A percentile compares a stretch with the other conserved stretches of the same genome.
Evolutionary conservation across 495 filamentous ascomycete species (phyloP).

Genomic region (Penicillium coprophilum): DNA sequence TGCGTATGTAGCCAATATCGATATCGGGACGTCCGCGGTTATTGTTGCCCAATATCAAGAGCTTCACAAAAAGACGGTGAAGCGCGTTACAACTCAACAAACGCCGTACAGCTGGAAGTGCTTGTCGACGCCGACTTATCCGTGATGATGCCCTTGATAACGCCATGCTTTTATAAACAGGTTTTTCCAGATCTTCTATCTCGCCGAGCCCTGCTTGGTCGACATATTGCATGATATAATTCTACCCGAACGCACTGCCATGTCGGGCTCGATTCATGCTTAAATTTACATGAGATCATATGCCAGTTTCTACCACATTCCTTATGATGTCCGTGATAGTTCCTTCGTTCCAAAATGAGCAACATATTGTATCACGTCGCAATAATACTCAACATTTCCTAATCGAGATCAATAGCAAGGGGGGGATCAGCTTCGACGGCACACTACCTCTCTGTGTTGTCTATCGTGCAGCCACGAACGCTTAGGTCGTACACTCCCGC

Average conservation of each 20-base stretch:
- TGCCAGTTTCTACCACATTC: not conserved
- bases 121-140: conserved; percentile 1
- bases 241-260: not conserved
- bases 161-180: too few relatives aligned
- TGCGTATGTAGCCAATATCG: conserved; percentile 30
- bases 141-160: not conserved
- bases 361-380: conserved; percentile 9
- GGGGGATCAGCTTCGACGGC: not conserved
- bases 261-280: not conserved
- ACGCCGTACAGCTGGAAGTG: not conserved
- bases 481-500: conserved; percentile 6
- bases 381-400: not conserved
- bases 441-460: not conserved
- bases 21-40: conserved; percentile 25
- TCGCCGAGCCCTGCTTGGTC: not conserved
- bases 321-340: not conserved
- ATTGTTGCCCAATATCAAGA: conserved; percentile 18
- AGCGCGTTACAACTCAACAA: conserved; percentile 16
- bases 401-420: conserved; percentile 3
- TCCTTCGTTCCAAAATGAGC: conserved; percentile 6
- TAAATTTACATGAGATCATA: not conserved
- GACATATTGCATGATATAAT: not conserved
- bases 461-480: not conserved
- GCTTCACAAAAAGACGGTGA: conserved; percentile 34
- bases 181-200: not conserved